Evolutionary conservation across 306 rosid genomes (phyloP).

Genomic region (Dalbergia oliveri): DNA sequence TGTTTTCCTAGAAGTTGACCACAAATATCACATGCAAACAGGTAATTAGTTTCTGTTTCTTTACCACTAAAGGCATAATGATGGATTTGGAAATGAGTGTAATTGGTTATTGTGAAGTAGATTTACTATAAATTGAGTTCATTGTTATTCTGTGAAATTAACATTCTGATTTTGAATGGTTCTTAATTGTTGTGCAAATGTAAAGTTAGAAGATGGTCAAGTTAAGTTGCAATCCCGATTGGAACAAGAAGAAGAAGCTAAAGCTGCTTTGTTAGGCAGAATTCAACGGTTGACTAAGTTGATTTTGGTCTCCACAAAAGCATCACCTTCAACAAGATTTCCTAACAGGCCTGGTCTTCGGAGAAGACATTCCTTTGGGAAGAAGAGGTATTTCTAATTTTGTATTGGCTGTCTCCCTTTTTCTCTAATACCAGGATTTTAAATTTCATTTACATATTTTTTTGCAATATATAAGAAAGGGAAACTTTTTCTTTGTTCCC

Average conservation of each 20-base stretch:
- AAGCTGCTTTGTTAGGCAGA: conserved; percentile 94
- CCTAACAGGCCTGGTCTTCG: conserved; percentile 74
- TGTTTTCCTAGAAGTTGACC: conserved; percentile 29
- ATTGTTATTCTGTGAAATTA: conserved; percentile 28
- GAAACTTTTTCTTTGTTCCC: neutral
- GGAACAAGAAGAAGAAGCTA: conserved; percentile 99
- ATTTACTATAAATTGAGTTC: conserved; percentile 22
- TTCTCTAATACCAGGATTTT: conserved; percentile 23
- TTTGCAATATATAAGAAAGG: neutral
- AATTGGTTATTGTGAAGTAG: conserved; percentile 22
- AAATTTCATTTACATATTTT: neutral
- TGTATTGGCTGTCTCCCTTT: conserved; percentile 14
- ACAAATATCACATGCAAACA: conserved; percentile 4
- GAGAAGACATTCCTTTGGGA: conserved; percentile 99
- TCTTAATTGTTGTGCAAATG: conserved; percentile 55
- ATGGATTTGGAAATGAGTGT: conserved; percentile 26
- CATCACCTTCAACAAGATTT: conserved; percentile 73
- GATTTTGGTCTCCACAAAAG: conserved; percentile 94
- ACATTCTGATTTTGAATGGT: conserved; percentile 53
- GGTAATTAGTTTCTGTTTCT: conserved; percentile 12
- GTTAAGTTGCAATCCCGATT: conserved; percentile 89
- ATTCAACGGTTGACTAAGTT: conserved; percentile 96
- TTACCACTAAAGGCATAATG: neutral
- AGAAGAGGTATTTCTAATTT: conserved; percentile 58
- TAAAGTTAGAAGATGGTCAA: conserved; percentile 96